Evolutionary conservation across 352 stramenopile genomes (phyloP), one percentile per base, ranked within the genome.

Genomic region (Globisporangium rhizosaccharum): DNA sequence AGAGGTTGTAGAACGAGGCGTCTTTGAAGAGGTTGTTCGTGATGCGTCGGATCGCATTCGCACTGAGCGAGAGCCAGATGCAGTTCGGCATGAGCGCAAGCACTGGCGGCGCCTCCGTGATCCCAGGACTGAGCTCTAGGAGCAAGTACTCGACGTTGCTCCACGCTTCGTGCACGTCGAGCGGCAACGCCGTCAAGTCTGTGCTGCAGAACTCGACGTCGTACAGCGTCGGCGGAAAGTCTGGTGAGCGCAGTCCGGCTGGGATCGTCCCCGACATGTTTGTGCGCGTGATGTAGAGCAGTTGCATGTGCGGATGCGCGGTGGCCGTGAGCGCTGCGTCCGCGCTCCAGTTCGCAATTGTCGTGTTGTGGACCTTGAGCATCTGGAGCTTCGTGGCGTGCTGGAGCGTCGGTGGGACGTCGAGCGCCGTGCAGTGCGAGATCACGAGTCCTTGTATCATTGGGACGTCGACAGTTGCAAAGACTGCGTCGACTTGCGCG

Each of bases 321-420:
- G n/a, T n/a, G n/a, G 18, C 15, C 0, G 58, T 65, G 10, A 72
- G 25, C 18, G 53, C 53, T 11, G 62, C 58, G 9, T 59, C 42
- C 0, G 10, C 23, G 8, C 23, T 45, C 68, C 68, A 75, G 9
- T 48, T 30, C 2, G 45, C n/a, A 12, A 73, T 58, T 2, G 51
- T 57, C 4, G 30, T 57, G 20, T 63, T 68, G 57, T 60, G 59
- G 17, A 75, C 56, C 44, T 72, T 58, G 44, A 75, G 45, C 2
- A 61, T 59, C 7, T 68, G 25, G 4, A 75, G 56, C 10, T 58
- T 59, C 12, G 47, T 28, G 17, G 72, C 64, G 1, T 10, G 17
- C 30, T 56, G 44, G 17, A 75, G 53, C 5, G 57, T 26, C 11
- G 50, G 39, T 0, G 65, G 54, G 1, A 71, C 53, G 6, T 48